Base-by-base conservation (phyloP, 495 filamentous ascomycete genomes). In the Penicillium nucicola region DNA sequence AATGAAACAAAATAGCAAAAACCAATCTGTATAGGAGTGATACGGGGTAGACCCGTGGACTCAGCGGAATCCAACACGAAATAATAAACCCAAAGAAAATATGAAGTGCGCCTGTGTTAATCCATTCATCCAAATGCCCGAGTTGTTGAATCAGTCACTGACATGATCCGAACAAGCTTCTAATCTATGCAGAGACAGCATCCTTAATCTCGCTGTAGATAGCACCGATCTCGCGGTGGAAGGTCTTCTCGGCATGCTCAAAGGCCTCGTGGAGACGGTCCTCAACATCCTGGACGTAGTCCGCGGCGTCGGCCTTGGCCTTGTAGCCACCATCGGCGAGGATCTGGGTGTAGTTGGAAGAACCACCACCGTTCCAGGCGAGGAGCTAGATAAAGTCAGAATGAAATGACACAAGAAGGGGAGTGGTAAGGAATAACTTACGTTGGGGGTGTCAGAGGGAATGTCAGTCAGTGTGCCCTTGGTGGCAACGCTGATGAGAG, bases 311-410 rank as follows among this genome's bases (percentile, higher is more conserved):
- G 37, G 48, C 42, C 37, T 47, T 58, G 20, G 53, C 64, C 60
- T 71, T 67, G 66, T 74, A 71, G 39, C 72, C 69, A 61, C 72
- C 89, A 74, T 71, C 80, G 74, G 70, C 80, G 57, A 97, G 75
- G 57, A 99, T 97, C 51, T 87, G 77, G 55, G 80, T 80, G 79
- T 89, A 95, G 84, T 99, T 97, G 69, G 79, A 81, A 56, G 82
- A 86, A 56, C 95, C 95, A 75, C 90, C 95, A 69, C 95, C 95
- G 79, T 99, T 99, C 92, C 93, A 99, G 69, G 92, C 92, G 42
- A 99, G 91, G 54, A 97, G 74, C 81, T 84, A 61, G 11, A 52
- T 18, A 1, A 23, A 66, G 75, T 88, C 79, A 71, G 72, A 38
- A 47, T 57, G 31, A 9, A 36, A 25, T n/a, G 37, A 42, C 22